Conservation (phyloP, 1,139 yeast genomes). For the Taiozyma sp. region DNA sequence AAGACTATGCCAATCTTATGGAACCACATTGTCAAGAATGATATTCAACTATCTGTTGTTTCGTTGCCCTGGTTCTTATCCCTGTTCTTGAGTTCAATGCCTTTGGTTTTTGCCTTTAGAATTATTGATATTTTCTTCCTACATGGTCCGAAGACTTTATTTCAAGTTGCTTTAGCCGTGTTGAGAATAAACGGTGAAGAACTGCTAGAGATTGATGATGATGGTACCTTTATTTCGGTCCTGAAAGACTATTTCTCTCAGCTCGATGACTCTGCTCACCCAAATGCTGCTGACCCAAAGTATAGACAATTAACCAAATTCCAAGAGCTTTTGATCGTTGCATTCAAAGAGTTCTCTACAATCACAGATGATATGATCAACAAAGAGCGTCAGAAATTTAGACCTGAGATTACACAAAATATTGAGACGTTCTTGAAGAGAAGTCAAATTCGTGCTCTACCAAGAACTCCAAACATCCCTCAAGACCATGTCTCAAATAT, state of each 20-base stretch:
- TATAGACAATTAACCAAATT: constrained; percentile 70
- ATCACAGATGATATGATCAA: constrained; percentile 71
- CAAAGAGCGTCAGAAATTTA: constrained; percentile 63
- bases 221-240: constrained; percentile 83
- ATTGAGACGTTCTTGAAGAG: constrained; percentile 88
- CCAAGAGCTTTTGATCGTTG: constrained; percentile 85
- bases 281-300: constrained; percentile 60
- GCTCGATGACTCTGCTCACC: constrained; percentile 77
- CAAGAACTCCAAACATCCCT: constrained; percentile 59
- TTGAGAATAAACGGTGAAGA: constrained; percentile 83
- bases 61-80: constrained; percentile 97
- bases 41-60: constrained; percentile 91
- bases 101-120: constrained; percentile 87
- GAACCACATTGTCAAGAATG: constrained; percentile 72
- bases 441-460: constrained; percentile 82
- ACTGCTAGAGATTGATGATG: constrained; percentile 76
- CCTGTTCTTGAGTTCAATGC: constrained; percentile 87
- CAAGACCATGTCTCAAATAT: constrained; percentile 58
- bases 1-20: constrained; percentile 86
- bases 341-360: constrained; percentile 83
- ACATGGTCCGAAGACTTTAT: constrained; percentile 84
- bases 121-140: constrained; percentile 87
- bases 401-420: constrained; percentile 74
- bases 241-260: constrained; percentile 77
- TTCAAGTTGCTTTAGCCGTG: constrained; percentile 91